Percentiles rank a stretch among this genome's conserved stretches.
Conservation (phyloP, 1,284 basidiomycete genomes). For the Ustilago esculenta region DNA sequence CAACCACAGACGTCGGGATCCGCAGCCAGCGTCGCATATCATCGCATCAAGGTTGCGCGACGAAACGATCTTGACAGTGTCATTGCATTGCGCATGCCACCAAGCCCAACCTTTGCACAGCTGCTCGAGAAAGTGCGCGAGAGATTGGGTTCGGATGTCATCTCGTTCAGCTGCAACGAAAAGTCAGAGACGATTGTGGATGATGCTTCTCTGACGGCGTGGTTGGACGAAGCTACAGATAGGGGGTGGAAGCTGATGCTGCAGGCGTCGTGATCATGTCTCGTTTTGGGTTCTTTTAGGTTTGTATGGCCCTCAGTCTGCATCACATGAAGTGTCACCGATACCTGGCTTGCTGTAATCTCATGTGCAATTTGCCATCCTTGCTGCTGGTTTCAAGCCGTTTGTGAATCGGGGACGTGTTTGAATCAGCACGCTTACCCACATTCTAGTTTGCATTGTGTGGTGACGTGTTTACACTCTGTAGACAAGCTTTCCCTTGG, state of each 20-base stretch:
- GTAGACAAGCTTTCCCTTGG: slow-evolving; percentile 60
- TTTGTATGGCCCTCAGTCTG: background rate
- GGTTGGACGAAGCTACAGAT: slow-evolving; percentile 74
- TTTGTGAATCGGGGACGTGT: background rate
- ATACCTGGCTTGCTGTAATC: slow-evolving; percentile 8
- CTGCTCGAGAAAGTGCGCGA: slow-evolving; percentile 90
- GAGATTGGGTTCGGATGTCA: slow-evolving; percentile 80
- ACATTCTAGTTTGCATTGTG: too few species aligned
- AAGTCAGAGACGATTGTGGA: slow-evolving; percentile 75
- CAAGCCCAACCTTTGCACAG: slow-evolving; percentile 83
- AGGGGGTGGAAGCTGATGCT: slow-evolving; percentile 86
- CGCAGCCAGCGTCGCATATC: slow-evolving; percentile 68
- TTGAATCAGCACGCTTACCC: too few species aligned
- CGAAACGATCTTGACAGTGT: slow-evolving; percentile 84
- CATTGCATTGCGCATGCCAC: slow-evolving; percentile 96
- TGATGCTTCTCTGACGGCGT: slow-evolving; percentile 78
- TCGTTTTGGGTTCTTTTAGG: background rate
- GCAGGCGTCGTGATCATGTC: slow-evolving; percentile 72
- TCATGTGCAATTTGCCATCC: too few species aligned
- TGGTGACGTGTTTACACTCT: slow-evolving; percentile 30
- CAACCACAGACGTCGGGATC: slow-evolving; percentile 34
- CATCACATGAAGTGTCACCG: slow-evolving; percentile 5
- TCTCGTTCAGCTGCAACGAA: slow-evolving; percentile 67
- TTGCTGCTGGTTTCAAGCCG: background rate
- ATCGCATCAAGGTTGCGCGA: slow-evolving; percentile 96